Percentiles rank a stretch among this genome's conserved stretches.
These are phyloP conservation scores for Lentithecium fluviatile DNA, from an alignment of 495 filamentous ascomycete species.

Conservation along the genomic window DNA sequence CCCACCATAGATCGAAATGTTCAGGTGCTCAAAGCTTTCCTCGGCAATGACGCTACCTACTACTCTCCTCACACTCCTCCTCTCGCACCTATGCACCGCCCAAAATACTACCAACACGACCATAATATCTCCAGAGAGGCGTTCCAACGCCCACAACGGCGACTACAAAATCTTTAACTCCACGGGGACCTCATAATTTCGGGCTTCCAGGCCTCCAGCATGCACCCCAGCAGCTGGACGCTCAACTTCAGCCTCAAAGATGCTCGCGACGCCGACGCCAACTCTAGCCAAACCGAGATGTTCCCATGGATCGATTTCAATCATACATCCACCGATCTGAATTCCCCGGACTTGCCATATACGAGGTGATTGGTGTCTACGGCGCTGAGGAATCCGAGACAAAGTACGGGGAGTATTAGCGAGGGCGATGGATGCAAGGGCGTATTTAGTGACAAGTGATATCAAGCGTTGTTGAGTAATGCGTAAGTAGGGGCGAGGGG, in stretches of 20 bases:
- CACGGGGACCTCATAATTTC: background rate
- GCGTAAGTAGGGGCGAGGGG: no score
- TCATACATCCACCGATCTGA: background rate
- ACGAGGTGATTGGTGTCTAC: constrained; percentile 4
- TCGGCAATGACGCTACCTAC: no score
- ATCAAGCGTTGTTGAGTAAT: background rate
- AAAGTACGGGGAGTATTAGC: no score
- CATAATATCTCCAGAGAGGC: no score
- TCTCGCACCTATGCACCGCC: no score
- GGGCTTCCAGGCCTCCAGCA: background rate
- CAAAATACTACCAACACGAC: no score
- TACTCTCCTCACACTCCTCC: no score
- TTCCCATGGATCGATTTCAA: constrained; percentile 3
- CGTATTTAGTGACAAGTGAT: constrained; percentile 12
- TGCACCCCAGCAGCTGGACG: background rate
- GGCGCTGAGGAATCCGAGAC: no score
- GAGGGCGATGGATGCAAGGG: background rate
- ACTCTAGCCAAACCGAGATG: background rate
- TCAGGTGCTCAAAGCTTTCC: no score
- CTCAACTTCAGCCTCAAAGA: background rate
- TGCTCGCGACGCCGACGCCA: background rate
- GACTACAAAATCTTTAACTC: background rate
- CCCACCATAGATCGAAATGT: no score
- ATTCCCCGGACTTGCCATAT: background rate
- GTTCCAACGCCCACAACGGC: no score